phyloP scores from a whole-genome alignment of 805 yeast species.

The Grigorovia humatica region DNA sequence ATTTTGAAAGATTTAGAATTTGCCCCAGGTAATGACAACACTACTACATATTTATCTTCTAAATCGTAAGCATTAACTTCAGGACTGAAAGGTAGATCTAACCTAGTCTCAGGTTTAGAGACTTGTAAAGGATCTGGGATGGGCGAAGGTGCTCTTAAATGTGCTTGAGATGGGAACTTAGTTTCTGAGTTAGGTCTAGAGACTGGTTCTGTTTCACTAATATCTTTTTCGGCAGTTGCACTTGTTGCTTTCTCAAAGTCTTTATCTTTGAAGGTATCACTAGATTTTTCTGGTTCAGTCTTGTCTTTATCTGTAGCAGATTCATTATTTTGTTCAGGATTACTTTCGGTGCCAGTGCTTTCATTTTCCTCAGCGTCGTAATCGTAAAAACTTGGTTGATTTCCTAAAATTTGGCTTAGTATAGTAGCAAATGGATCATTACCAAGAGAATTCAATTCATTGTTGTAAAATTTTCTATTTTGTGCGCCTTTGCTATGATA shows the following conservation, averaged over 20 bases:
- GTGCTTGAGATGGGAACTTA: slow-evolving; percentile 11
- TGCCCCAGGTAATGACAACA: slow-evolving; percentile 51
- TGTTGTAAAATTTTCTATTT: slow-evolving; percentile 6
- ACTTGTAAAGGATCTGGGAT: slow-evolving; percentile 34
- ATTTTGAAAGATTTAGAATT: slow-evolving; percentile 41
- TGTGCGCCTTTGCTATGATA: slow-evolving; percentile 11
- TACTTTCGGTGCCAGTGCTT: slow-evolving; percentile 11
- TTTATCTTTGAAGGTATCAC: background rate
- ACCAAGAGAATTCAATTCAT: slow-evolving; percentile 4
- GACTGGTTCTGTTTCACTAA: slow-evolving; percentile 1
- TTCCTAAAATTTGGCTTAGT: slow-evolving; percentile 17
- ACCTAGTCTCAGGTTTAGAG: slow-evolving; percentile 35
- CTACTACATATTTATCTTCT: slow-evolving; percentile 36
- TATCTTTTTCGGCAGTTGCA: slow-evolving; percentile 3
- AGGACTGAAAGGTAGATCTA: slow-evolving; percentile 44
- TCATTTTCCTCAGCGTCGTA: slow-evolving; percentile 7
- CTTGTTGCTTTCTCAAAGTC: background rate
- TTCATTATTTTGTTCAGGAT: slow-evolving; percentile 9
- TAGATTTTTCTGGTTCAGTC: background rate
- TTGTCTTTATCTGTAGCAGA: background rate
- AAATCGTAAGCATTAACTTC: slow-evolving; percentile 48
- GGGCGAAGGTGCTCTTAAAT: slow-evolving; percentile 24
- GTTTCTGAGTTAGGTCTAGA: slow-evolving; percentile 3
- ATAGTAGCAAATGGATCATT: background rate
- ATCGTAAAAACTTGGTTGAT: background rate